Percentiles rank a stretch among this genome's conserved stretches.
Conservation (phyloP, 805 yeast species). For the Kodamaea neixiangensis region DNA sequence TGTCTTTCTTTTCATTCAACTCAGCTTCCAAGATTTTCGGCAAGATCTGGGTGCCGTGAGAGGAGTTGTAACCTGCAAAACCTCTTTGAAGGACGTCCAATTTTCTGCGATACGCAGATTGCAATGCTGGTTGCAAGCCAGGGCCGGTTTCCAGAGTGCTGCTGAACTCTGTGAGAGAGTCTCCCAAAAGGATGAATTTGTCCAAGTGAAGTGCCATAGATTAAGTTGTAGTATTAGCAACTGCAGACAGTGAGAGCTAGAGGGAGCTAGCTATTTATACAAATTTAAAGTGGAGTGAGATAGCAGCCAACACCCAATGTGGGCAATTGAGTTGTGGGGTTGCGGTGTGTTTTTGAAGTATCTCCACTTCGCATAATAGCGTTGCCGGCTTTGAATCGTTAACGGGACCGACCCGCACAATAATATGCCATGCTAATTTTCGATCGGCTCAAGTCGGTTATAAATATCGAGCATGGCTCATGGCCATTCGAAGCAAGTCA, state of each 20-base stretch:
- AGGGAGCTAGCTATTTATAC: background rate
- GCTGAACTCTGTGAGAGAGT: conserved; percentile 64
- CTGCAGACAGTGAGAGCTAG: no score
- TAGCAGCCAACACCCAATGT: no score
- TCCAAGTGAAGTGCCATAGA: conserved; percentile 16
- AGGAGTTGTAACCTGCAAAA: conserved; percentile 71
- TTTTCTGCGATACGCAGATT: conserved; percentile 52
- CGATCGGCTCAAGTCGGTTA: no score
- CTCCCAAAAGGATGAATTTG: conserved; percentile 66
- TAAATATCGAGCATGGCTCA: no score
- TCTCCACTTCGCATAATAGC: no score
- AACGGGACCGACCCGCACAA: no score
- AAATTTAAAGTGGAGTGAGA: no score
- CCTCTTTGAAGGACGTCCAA: conserved; percentile 76
- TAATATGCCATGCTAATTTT: no score
- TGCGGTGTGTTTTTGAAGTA: no score
- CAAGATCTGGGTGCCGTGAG: conserved; percentile 48
- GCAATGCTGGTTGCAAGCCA: conserved; percentile 53
- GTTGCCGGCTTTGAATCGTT: no score
- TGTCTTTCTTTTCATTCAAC: conserved; percentile 17
- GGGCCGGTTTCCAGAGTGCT: conserved; percentile 41
- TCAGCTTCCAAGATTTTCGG: conserved; percentile 50
- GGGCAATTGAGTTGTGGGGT: no score
- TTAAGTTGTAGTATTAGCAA: background rate
- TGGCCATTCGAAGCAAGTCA: no score